Percentiles rank a stretch among this genome's conserved stretches.
These are phyloP conservation scores for Kodamaea fukazawae DNA, from an alignment of 805 yeast genomes.

Conservation along the genomic window DNA sequence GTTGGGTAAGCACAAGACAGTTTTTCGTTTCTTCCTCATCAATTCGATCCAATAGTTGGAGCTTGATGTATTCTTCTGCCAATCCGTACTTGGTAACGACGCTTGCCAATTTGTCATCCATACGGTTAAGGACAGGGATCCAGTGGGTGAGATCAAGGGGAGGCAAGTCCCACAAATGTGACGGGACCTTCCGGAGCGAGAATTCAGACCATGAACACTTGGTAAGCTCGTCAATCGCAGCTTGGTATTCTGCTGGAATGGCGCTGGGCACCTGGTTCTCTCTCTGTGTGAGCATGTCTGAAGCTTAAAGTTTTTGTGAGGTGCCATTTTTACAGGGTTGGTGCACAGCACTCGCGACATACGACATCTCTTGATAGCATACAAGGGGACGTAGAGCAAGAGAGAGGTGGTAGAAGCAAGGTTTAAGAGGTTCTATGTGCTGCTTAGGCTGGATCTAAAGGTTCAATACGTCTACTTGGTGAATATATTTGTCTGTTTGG, in stretches of 20 bases:
- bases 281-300: conserved; percentile 4
- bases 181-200: not conserved
- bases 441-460: too few species aligned
- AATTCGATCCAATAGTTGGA: conserved; percentile 40
- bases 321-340: not conserved
- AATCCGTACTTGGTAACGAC: conserved; percentile 54
- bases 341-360: too few species aligned
- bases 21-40: conserved; percentile 52
- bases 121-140: conserved; percentile 71
- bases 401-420: too few species aligned
- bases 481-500: too few species aligned
- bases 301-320: not conserved
- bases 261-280: conserved; percentile 6
- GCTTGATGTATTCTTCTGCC: conserved; percentile 43
- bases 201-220: conserved; percentile 34
- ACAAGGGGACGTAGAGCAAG: too few species aligned
- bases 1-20: conserved; percentile 58
- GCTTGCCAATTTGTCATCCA: conserved; percentile 63
- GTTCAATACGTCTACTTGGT: too few species aligned
- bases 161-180: conserved; percentile 54
- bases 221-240: conserved; percentile 37
- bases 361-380: too few species aligned
- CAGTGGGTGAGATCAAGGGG: conserved; percentile 71
- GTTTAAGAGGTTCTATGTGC: too few species aligned
- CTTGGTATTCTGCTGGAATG: conserved; percentile 15